Conservation (phyloP, 441 rosid species). For the Eugenia klotzschiana region DNA sequence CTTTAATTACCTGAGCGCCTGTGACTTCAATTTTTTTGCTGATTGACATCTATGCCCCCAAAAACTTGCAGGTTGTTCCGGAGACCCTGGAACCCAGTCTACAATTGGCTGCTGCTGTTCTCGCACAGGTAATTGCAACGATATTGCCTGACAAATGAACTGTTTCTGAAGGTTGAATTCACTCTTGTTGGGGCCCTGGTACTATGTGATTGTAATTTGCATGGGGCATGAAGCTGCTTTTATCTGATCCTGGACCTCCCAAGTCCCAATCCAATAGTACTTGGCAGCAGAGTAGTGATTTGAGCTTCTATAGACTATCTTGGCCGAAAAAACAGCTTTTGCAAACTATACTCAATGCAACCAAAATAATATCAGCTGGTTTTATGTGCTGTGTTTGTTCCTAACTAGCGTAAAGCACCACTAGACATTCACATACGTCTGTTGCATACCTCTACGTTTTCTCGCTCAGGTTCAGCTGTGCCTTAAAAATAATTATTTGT, state of each 20-base stretch:
- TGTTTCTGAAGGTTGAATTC: background rate
- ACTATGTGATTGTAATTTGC: background rate
- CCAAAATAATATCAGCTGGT: background rate
- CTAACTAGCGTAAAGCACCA: background rate
- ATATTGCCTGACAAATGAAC: background rate
- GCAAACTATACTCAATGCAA: background rate
- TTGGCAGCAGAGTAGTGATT: background rate
- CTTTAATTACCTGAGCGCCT: background rate
- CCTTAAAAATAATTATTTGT: background rate
- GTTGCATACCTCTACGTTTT: background rate
- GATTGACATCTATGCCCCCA: background rate
- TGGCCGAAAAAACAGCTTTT: background rate
- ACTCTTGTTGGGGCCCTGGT: background rate
- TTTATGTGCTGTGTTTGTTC: background rate
- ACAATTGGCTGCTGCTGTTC: conserved; percentile 97
- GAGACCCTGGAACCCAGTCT: conserved; percentile 97
- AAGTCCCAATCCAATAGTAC: background rate
- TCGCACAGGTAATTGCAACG: conserved; percentile 55
- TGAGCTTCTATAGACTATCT: background rate
- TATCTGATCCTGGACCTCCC: background rate
- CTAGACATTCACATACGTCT: background rate
- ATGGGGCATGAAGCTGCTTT: background rate
- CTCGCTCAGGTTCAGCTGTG: background rate
- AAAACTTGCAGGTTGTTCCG: conserved; percentile 70
- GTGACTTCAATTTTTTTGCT: background rate